Evolutionary conservation across 345 rosid genomes (phyloP), one percentile per base, ranked within the genome.

Genomic region (Linum trigynum): DNA sequence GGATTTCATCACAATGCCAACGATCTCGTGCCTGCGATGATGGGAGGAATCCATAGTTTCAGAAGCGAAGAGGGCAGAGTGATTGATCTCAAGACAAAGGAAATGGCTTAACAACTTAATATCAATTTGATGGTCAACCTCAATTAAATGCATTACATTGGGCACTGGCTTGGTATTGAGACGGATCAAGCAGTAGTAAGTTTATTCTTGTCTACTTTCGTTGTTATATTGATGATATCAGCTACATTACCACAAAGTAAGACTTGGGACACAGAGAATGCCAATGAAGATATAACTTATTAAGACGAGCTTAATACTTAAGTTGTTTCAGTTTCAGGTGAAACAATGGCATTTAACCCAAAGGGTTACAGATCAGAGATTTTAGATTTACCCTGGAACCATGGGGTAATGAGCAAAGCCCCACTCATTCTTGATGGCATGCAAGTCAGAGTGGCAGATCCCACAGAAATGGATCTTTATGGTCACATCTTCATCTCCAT

Each of bases 381-480:
- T 4, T 41, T 4, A 4, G 0, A 41, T 8, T 41, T 86, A 91
- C 98, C 98, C 98, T 5, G 96, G 98, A 67, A 91, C 84, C 16
- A 87, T 43, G 7, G 98, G 98, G 67, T 87, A 91, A 60, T 35
- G 48, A 4, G 90, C 61, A 63, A 67, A 69, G 10, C 96, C 96
- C 96, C 96, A 89, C 3, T 91, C 95, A 42, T 89, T 91, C 72
- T 65, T 87, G 67, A 48, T 38, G n/a, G 68, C 12, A 53, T 83
- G 90, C 78, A 92, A 65, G 58, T 92, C 98, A 45, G 92, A 75
- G 56, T 92, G 98, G 72, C 98, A 89, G 23, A 92, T 85, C 45
- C 96, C 96, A 67, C 95, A 87, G 61, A 76, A 91, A 48, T 81
- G 91, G 65, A 91, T 79, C 72, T 89, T 91, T 35, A 92, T 69